Base-by-base conservation (phyloP, 1,284 basidiomycete species). In the Trichosporon sp. region DNA sequence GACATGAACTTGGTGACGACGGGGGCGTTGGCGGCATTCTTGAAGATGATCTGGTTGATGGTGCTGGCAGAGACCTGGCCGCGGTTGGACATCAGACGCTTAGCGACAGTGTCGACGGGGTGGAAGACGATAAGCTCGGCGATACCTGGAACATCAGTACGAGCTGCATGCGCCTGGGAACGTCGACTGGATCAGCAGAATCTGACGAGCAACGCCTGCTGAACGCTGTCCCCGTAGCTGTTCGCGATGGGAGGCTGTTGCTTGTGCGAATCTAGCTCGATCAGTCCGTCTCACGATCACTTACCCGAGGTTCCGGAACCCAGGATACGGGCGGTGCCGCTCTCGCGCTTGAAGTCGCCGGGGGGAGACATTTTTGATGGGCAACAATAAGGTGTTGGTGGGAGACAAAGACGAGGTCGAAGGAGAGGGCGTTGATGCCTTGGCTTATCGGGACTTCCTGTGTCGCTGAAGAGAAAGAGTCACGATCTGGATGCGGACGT, bases 1-100 rank as follows among this genome's bases (percentile, higher is more conserved):
- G 94, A 97, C 43, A 98, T 75, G 78, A 96, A 88, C 83, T 93
- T 94, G 66, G 86, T 86, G n/a, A 85, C 83, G 5, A 92, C 68
- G 4, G 91, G 85, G 5, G 94, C 91, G 1, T 87, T 81, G 4
- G 95, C 92, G 68, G 92, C 87, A 69, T 96, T 91, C 68, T 91
- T 89, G 89, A 99, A 99, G 82, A 99, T 88, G 85, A 98, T 90
- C 69, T 88, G 81, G 69, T 89, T 90, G 63, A 95, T 84, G 19
- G 87, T 87, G 54, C 87, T 84, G 59, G 88, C 76, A 40, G 91
- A 88, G 75, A 92, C 90, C 89, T 93, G 75, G 74, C 87, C 87
- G 87, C 94, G 94, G 89, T 98, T 98, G 83, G 93, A 95, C 96
- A 98, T 98, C 73, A 99, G 85, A 56, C 96, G 91, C 85, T 99